Conservation (phyloP, 2,329 filamentous ascomycete genomes). For the Monilinia polystroma region DNA sequence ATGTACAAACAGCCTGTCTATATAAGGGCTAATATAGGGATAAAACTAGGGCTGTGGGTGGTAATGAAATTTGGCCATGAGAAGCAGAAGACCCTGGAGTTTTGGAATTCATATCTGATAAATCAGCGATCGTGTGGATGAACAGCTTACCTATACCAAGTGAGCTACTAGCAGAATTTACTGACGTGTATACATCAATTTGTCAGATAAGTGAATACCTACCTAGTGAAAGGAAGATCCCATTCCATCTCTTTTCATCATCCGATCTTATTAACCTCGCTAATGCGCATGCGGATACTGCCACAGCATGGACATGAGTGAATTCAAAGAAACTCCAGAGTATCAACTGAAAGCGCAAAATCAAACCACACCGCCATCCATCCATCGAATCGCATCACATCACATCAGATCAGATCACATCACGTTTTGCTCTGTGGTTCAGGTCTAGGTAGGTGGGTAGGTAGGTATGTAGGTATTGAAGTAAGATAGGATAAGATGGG, state of each 20-base stretch:
- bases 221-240: neutral
- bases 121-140: neutral
- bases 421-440: too few species aligned
- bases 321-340: too few species aligned
- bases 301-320: too few species aligned
- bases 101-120: slow-evolving; percentile 7
- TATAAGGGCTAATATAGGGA: neutral
- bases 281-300: too few species aligned
- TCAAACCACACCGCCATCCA: too few species aligned
- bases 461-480: too few species aligned
- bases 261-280: too few species aligned
- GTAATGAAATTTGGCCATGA: neutral
- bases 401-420: too few species aligned
- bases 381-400: too few species aligned
- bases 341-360: too few species aligned
- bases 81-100: neutral
- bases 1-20: slow-evolving; percentile 2
- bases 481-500: too few species aligned
- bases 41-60: neutral
- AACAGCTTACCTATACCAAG: neutral
- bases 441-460: too few species aligned
- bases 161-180: neutral
- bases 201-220: neutral
- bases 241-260: neutral
- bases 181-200: neutral